Evolutionary conservation across 2,329 filamentous ascomycete genomes (phyloP).

Genomic region (Tetracladium maxilliforme): DNA sequence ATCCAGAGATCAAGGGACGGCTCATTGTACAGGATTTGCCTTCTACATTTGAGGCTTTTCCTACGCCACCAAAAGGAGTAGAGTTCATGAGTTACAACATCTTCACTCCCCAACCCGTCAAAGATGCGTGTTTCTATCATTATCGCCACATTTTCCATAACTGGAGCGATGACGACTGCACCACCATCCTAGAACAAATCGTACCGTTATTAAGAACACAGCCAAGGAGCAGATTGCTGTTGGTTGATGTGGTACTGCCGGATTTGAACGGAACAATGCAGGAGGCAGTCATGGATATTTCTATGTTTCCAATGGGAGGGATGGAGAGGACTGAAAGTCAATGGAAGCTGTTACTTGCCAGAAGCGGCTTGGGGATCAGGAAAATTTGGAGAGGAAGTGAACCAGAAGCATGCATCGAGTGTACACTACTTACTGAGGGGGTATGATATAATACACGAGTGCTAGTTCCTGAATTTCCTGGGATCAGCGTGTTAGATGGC

Average conservation of each 20-base stretch:
- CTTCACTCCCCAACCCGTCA: slow-evolving; percentile 9
- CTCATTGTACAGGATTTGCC: slow-evolving; percentile 11
- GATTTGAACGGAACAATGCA: slow-evolving; percentile 8
- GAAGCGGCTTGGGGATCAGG: slow-evolving; percentile 8
- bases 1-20: slow-evolving; percentile 8
- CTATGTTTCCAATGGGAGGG: slow-evolving; percentile 9
- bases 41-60: no score
- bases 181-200: slow-evolving; percentile 5
- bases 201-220: slow-evolving; percentile 6
- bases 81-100: slow-evolving; percentile 7
- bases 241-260: slow-evolving; percentile 10
- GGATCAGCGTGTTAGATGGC: no score
- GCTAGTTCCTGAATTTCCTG: no score
- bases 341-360: slow-evolving; percentile 8
- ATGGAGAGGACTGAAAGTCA: slow-evolving; percentile 9
- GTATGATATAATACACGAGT: no score
- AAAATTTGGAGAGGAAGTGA: slow-evolving; percentile 11
- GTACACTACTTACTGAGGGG: slow-evolving; percentile 1
- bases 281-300: slow-evolving; percentile 8
- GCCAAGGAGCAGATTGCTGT: slow-evolving; percentile 8
- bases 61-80: no score
- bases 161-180: slow-evolving; percentile 9
- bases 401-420: slow-evolving; percentile 6
- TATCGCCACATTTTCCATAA: slow-evolving; percentile 10
- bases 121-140: slow-evolving; percentile 7